Evolutionary conservation across 1,139 yeast genomes (phyloP).

Genomic region (Saccharomyces hybrid): DNA sequence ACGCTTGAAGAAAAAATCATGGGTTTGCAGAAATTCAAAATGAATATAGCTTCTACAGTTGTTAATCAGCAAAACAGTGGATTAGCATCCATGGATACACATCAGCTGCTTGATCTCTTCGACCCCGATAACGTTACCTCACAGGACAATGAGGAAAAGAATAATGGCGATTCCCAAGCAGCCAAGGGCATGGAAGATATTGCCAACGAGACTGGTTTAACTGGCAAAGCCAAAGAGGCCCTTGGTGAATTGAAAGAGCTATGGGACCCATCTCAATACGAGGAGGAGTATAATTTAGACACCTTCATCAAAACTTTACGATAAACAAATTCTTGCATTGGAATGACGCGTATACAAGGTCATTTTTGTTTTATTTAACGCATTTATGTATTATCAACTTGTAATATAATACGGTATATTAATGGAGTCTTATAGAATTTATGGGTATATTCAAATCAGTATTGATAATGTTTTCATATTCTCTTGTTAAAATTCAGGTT

Average conservation of each 20-base stretch:
- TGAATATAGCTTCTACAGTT: constrained; percentile 93
- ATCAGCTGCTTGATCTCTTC: constrained; percentile 83
- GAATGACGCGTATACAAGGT: neutral
- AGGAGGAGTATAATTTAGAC: constrained; percentile 92
- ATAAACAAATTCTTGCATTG: constrained; percentile 12
- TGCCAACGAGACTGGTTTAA: constrained; percentile 36
- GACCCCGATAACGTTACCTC: constrained; percentile 44
- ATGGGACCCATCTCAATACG: constrained; percentile 95
- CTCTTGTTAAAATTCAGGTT: neutral
- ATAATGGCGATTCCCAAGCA: constrained; percentile 20
- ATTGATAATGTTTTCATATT: constrained; percentile 4
- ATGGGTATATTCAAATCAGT: neutral
- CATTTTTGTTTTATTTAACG: constrained; percentile 2
- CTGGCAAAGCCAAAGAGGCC: constrained; percentile 37
- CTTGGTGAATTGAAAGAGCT: constrained; percentile 84
- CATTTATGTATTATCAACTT: constrained; percentile 1
- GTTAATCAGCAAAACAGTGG: constrained; percentile 97
- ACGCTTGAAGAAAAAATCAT: constrained; percentile 95
- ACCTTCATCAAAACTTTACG: constrained; percentile 75
- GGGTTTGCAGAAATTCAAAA: constrained; percentile 96
- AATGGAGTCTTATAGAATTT: constrained; percentile 2
- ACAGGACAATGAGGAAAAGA: constrained; percentile 30
- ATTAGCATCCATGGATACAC: constrained; percentile 91
- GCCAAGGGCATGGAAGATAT: constrained; percentile 31
- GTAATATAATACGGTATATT: constrained; percentile 1